Evolutionary conservation across 2,329 filamentous ascomycete genomes (phyloP), one percentile per base, ranked within the genome.

Genomic region (Curvularia hawaiiensis): DNA sequence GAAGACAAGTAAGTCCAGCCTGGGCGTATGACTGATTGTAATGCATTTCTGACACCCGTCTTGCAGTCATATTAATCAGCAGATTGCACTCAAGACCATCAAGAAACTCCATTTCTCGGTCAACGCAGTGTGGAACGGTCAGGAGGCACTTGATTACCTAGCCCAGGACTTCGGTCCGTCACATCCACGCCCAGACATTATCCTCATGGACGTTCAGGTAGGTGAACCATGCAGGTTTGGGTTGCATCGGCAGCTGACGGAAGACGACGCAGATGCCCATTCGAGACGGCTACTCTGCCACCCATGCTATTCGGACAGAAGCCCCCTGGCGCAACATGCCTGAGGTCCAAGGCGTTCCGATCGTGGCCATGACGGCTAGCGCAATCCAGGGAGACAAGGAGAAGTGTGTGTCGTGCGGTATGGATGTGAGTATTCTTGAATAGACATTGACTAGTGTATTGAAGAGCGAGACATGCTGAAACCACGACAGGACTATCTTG

Each of bases 321-420:
- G 70, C 82, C 1, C 87, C 88, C 0, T 92, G 90, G 75, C 86
- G 83, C 40, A 68, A 78, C 2, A 82, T 84, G 51, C 79, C 86
- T 2, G 75, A 76, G 18, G 72, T 85, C 4, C 80, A 82, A 53
- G 80, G 87, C 43, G 87, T 91, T 5, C 89, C 89, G 0, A 91
- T 92, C 50, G 87, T 92, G 38, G 90, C 90, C n/a, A 91, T 92
- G 88, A 92, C 90, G 0, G 90, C 89, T 4, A 90, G 87, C 4
- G 90, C 90, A 0, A 91, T 92, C 40, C 88, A 91, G 69, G 90
- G 90, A 4, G 90, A 92, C 67, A 81, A 84, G 48, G 89, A 92
- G 70, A 91, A 91, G 70, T 92, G 89, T 58, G 83, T 82, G 59
- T 88, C 88, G n/a, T 60, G 58, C 9, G 90, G 90, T 31, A 92